Conservation (phyloP, 208 protist genomes). For the Leishmania lainsoni region DNA sequence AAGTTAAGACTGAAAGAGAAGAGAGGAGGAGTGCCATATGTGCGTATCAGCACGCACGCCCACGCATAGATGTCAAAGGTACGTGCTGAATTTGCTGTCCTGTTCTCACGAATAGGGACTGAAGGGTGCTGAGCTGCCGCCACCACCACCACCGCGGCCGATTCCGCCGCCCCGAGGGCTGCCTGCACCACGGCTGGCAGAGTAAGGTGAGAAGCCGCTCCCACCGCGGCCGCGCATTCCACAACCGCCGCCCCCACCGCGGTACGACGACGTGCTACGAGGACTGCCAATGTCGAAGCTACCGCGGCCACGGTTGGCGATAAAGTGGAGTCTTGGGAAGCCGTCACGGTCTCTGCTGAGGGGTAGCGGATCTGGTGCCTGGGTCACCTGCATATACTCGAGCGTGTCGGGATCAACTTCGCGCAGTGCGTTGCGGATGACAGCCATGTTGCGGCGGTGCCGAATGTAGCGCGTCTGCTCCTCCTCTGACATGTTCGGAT, state of each 20-base stretch:
- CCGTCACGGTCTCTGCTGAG: not conserved
- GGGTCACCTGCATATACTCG: conserved; percentile 52
- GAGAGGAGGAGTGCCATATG: not conserved
- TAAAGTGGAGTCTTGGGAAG: not conserved
- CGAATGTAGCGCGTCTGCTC: conserved; percentile 33
- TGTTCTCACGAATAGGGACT: not conserved
- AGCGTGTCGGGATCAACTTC: conserved; percentile 74
- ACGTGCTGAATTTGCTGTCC: not conserved
- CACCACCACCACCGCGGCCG: not conserved
- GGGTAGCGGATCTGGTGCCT: conserved; percentile 23
- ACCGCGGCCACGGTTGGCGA: not conserved
- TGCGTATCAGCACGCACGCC: not conserved
- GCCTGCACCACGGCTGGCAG: not conserved
- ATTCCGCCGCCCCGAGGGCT: not conserved
- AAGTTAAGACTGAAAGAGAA: conserved; percentile 1
- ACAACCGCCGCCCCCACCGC: conserved; percentile 8
- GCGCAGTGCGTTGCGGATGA: conserved; percentile 72
- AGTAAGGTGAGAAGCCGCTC: not conserved
- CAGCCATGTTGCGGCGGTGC: conserved; percentile 42
- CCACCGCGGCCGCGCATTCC: conserved; percentile 2
- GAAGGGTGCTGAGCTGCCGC: conserved; percentile 2
- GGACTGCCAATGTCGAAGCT: conserved; percentile 1
- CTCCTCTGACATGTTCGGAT: conserved; percentile 32
- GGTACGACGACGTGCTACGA: conserved; percentile 4
- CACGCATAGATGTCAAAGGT: not conserved